Evolutionary conservation across 208 protist species (phyloP).

Genomic region (Leptomonas pyrrhocoris): DNA sequence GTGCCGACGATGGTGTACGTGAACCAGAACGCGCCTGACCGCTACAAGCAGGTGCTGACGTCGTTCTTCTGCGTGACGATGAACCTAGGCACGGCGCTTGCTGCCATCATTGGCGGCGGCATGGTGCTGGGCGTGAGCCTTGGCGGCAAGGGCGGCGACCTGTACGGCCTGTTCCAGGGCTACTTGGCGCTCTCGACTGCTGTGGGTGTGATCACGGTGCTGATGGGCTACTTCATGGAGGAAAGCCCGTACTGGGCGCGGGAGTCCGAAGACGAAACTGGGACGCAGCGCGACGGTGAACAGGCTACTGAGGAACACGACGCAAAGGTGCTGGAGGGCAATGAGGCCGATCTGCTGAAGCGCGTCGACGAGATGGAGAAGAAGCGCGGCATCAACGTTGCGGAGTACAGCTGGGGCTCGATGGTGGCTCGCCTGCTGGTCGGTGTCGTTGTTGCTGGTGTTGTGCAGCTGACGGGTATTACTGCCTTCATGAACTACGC

Average conservation of each 20-base stretch:
- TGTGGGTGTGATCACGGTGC: constrained; percentile 46
- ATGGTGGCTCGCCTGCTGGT: constrained; percentile 54
- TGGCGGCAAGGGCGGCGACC: constrained; percentile 27
- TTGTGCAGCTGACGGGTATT: constrained; percentile 82
- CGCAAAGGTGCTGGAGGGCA: constrained; percentile 16
- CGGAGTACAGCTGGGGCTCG: constrained; percentile 43
- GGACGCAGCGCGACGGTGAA: neutral
- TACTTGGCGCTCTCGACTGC: constrained; percentile 66
- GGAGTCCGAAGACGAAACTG: neutral
- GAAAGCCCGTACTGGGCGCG: constrained; percentile 18
- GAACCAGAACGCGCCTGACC: constrained; percentile 58
- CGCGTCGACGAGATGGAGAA: constrained; percentile 20
- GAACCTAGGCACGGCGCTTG: constrained; percentile 77
- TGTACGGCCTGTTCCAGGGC: constrained; percentile 40
- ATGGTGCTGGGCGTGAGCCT: constrained; percentile 47
- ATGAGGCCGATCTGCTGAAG: constrained; percentile 22
- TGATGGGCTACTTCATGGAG: constrained; percentile 50
- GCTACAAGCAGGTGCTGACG: constrained; percentile 54
- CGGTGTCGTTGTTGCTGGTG: constrained; percentile 46
- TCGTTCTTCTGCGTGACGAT: constrained; percentile 77
- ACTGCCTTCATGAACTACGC: constrained; percentile 88
- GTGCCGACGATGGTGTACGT: constrained; percentile 75
- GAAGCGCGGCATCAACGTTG: constrained; percentile 15
- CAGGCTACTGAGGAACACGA: constrained; percentile 6
- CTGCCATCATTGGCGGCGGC: constrained; percentile 57